A percentile compares a stretch with the other conserved stretches of the same genome.
Conservation (phyloP, 2,329 filamentous ascomycete genomes). For the Dactylellina haptotyla region DNA sequence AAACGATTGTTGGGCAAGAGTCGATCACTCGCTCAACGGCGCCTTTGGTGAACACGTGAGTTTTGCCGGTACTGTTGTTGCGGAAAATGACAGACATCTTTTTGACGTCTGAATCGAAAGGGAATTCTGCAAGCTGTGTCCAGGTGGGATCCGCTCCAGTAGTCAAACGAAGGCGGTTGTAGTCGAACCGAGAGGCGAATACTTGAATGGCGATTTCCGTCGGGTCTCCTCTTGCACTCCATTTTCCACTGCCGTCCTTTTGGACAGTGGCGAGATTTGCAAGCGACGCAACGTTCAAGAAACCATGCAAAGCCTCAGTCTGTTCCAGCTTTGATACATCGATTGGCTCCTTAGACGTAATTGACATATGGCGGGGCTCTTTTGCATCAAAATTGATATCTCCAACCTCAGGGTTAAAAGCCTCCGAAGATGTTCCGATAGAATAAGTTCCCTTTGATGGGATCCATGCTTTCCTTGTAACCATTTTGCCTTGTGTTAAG, state of each 20-base stretch:
- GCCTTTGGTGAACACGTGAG: slow-evolving; percentile 71
- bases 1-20: slow-evolving; percentile 68
- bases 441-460: slow-evolving; percentile 69
- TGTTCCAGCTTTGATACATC: slow-evolving; percentile 60
- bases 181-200: slow-evolving; percentile 75
- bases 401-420: slow-evolving; percentile 69
- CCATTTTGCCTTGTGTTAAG: slow-evolving; percentile 72
- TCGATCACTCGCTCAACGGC: slow-evolving; percentile 77
- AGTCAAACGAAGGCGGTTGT: slow-evolving; percentile 68
- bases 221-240: slow-evolving; percentile 74
- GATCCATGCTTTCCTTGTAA: slow-evolving; percentile 70
- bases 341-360: slow-evolving; percentile 41
- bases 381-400: slow-evolving; percentile 62
- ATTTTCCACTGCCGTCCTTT: slow-evolving; percentile 62
- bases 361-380: slow-evolving; percentile 59
- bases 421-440: slow-evolving; percentile 67
- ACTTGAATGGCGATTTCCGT: slow-evolving; percentile 81
- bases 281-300: slow-evolving; percentile 72
- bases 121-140: slow-evolving; percentile 73
- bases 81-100: slow-evolving; percentile 78
- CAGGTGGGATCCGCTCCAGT: slow-evolving; percentile 65
- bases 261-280: slow-evolving; percentile 34
- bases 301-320: slow-evolving; percentile 66
- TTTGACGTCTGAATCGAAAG: slow-evolving; percentile 78
- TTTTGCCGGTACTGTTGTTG: slow-evolving; percentile 61